These are phyloP conservation scores for Leptographium procerum DNA, from an alignment of 2,329 filamentous ascomycete species.

Conservation along the genomic window DNA sequence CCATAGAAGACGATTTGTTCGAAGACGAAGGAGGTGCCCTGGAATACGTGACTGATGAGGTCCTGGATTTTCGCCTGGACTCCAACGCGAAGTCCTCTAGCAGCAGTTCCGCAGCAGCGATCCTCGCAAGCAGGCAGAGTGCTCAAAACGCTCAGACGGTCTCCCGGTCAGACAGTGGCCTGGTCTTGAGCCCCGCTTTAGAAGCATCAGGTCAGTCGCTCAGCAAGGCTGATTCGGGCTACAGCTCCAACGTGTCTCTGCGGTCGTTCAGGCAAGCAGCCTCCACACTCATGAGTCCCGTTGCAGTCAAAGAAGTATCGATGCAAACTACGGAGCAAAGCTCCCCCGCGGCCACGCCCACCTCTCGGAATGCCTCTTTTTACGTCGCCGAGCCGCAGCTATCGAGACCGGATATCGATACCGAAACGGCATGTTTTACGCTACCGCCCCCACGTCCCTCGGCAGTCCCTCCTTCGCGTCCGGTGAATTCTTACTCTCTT, in stretches of 20 bases:
- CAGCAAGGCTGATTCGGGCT: conserved; percentile 50
- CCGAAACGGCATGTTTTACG: too few relatives aligned
- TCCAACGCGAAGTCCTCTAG: conserved; percentile 28
- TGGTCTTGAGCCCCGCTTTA: conserved; percentile 33
- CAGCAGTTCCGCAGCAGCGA: conserved; percentile 7
- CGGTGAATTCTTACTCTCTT: too few relatives aligned
- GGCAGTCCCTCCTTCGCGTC: too few relatives aligned
- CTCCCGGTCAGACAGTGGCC: conserved; percentile 35
- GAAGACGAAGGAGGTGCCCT: conserved; percentile 25
- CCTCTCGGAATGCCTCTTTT: conserved; percentile 3
- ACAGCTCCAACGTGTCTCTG: conserved; percentile 48
- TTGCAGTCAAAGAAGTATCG: conserved; percentile 11
- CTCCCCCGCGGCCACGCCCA: not conserved
- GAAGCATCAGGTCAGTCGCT: conserved; percentile 31
- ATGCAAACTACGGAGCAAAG: not conserved
- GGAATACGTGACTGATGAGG: conserved; percentile 24
- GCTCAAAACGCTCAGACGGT: conserved; percentile 15
- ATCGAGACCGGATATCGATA: conserved; percentile 6
- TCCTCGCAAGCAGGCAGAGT: conserved; percentile 1
- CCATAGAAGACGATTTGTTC: conserved; percentile 36
- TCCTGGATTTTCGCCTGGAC: conserved; percentile 30
- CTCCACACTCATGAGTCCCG: conserved; percentile 18
- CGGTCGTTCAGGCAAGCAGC: conserved; percentile 33
- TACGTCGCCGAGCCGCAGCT: conserved; percentile 11
- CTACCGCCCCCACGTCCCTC: too few relatives aligned